Evolutionary conservation across 1,284 basidiomycete genomes (phyloP), one percentile per base, ranked within the genome.

Genomic region (Porphyrellus sp.): DNA sequence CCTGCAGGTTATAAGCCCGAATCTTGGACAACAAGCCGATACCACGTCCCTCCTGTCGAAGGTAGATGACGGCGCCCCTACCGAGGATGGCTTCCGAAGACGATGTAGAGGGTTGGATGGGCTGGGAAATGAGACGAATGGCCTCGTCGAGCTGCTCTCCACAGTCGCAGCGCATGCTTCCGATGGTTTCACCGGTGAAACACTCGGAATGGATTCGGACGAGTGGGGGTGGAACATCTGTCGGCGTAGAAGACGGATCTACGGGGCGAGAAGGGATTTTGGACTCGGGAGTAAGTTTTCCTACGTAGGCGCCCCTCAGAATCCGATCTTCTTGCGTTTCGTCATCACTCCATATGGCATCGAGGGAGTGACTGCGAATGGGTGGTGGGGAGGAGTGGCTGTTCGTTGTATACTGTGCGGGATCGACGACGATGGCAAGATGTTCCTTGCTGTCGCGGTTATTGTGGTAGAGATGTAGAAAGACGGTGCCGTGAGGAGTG

Each of bases 71-170:
- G 4, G 91, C 94, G n/a, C 97, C 97, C 12, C 93, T 85, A 4
- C 91, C 91, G 1, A 88, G 89, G 46, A 86, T 79, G 8, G 70
- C 76, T 15, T 68, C 67, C 12, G 73, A 57, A 46, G 60, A 53
- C 4, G 59, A 60, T 31, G 60, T 60, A 49, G 67, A 55, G 48
- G 81, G 63, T 8, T 70, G 67, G 62, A 86, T 83, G 39, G 90
- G 86, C 65, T 85, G 81, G 16, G 89, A 89, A 59, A 99, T 98
- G 59, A 89, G 85, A 9, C 93, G 84, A 60, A 99, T 86, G 24
- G 97, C 94, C 70, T 98, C 95, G 71, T 98, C 94, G 15, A 99
- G 80, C 70, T 99, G 97, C 71, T 99, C 95, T 18, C 97, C 97
- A 66, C 97, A 99, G 70, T 99, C 97, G 70, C 97, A 99, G 28